A percentile compares a stretch with the other conserved stretches of the same genome.
Conservation (phyloP, 148 eudicot genomes). For the Heliosperma pusillum region DNA sequence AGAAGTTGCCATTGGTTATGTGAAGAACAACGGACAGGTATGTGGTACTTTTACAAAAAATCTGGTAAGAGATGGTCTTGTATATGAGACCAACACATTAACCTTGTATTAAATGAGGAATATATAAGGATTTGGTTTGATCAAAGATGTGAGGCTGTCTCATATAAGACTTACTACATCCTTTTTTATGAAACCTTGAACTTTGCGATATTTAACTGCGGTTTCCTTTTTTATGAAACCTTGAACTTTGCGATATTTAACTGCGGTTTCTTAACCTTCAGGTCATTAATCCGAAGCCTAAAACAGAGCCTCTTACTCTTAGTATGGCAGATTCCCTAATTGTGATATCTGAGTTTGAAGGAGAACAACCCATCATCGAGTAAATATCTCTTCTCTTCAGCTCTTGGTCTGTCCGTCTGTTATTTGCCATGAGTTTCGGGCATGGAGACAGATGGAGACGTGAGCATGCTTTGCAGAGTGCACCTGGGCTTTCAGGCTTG, state of each 20-base stretch:
- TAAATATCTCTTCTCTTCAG: constrained; percentile 4
- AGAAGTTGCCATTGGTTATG: constrained; percentile 92
- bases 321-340: constrained; percentile 63
- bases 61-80: background rate
- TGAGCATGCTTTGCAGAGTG: background rate
- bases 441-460: background rate
- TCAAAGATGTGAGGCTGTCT: too few relatives aligned
- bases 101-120: background rate
- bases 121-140: background rate
- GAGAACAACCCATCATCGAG: constrained; percentile 61
- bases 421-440: background rate
- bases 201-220: background rate
- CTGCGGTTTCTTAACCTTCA: constrained; percentile 28
- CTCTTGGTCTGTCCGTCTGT: background rate
- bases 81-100: background rate
- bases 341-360: constrained; percentile 95
- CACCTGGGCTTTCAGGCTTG: too few relatives aligned
- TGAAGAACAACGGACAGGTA: constrained; percentile 75
- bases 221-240: too few relatives aligned
- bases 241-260: too few relatives aligned
- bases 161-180: background rate
- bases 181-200: background rate
- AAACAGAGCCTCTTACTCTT: constrained; percentile 69
- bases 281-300: constrained; percentile 80
- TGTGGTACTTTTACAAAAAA: background rate